phyloP scores from a whole-genome alignment of 2,329 filamentous ascomycete species.

The Hypoxylon sp. region DNA sequence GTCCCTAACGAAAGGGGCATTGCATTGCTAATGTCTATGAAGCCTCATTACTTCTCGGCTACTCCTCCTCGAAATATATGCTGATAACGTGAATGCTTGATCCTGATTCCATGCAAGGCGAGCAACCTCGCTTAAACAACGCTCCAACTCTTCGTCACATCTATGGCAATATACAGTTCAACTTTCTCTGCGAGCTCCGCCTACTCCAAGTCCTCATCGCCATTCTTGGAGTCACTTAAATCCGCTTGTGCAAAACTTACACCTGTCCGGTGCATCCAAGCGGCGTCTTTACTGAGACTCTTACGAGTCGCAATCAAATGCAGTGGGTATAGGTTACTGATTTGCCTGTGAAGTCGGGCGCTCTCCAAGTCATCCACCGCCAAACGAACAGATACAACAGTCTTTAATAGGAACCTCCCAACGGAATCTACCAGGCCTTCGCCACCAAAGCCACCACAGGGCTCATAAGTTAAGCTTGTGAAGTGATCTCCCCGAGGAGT shows the following conservation, averaged over 20 bases:
- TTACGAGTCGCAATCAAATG: conserved; percentile 4
- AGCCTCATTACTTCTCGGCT: no score
- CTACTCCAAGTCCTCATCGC: conserved; percentile 17
- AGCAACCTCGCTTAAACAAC: neutral
- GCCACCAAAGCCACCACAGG: no score
- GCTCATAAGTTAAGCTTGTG: neutral
- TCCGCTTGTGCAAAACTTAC: conserved; percentile 8
- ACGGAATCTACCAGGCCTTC: no score
- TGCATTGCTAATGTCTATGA: no score
- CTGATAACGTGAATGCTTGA: neutral
- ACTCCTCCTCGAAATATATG: no score
- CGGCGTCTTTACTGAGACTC: neutral
- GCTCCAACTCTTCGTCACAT: conserved; percentile 20
- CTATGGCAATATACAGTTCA: conserved; percentile 20
- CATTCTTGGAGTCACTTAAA: neutral
- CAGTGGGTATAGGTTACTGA: conserved; percentile 18
- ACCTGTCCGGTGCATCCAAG: conserved; percentile 8
- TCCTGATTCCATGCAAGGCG: no score
- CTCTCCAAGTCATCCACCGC: conserved; percentile 11
- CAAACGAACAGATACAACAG: no score
- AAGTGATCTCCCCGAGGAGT: conserved; percentile 31
- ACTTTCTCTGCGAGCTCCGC: conserved; percentile 12
- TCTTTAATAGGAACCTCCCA: no score
- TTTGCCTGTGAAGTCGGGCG: conserved; percentile 8
- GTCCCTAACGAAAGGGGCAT: no score